Base-by-base conservation (phyloP, 2,329 filamentous ascomycete species). In the Anthostomella pinea region DNA sequence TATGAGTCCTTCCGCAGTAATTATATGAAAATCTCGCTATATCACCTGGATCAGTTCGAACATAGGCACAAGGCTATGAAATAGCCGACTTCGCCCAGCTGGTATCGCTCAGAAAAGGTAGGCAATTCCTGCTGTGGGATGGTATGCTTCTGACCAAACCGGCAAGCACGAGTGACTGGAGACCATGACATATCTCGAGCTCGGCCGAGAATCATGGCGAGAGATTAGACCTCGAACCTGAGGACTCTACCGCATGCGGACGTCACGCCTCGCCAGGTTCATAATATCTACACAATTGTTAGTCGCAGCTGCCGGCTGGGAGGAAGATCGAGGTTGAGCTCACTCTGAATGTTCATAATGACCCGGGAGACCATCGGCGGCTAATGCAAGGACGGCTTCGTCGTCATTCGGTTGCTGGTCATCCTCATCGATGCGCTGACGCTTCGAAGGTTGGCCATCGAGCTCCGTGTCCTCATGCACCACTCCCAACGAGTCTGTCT, bases 361-460 rank as follows among this genome's bases (percentile, higher is more conserved):
- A 15, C 40, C 43, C 7, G 49, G 32, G 23, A 59, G 33, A 3
- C 51, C 51, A 33, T 59, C 53, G 10, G 50, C 52, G 11, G 51
- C 49, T 13, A 59, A 39, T 7, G 54, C 55, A 15, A 59, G 40
- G 23, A 56, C 56, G 9, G 57, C 51, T 27, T 52, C 52, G 11
- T 57, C 53, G 8, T 53, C 50, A 24, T 53, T 45, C 24, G 40
- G 29, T 5, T 39, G 46, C 18, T 46, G 39, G 3, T 37, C 39
- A 16, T 47, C 48, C 27, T 52, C 49, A 8, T 57, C 52, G 14
- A 59, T 45, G n/a, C 55, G 49, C 30, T 50, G 58, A 15, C 58
- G 57, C 39, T 61, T 61, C 6, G 53, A 46, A 10, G 56, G 52
- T 17, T 58, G 57, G 21, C 54, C 56, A 18, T 58, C 56, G 11